Conservation (phyloP, 768 basidiomycete species). For the Psilocybe azurescens region DNA sequence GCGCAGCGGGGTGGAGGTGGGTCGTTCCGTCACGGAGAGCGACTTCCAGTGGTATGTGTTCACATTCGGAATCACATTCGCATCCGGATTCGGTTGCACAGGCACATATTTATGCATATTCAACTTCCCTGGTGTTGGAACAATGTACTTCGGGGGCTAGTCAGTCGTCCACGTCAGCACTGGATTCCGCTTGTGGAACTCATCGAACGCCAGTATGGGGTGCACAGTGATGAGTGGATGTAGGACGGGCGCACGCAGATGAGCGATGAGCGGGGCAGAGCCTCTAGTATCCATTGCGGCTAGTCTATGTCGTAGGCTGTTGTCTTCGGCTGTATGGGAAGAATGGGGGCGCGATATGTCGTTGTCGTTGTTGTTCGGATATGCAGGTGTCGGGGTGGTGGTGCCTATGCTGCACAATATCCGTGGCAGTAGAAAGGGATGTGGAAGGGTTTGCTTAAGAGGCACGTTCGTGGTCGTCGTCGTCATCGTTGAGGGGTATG, state of each 20-base stretch:
- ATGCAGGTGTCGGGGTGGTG: too few relatives aligned
- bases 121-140: not conserved
- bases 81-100: too few relatives aligned
- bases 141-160: not conserved
- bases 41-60: not conserved
- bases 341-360: not conserved
- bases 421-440: too few relatives aligned
- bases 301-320: constrained; percentile 3
- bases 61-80: too few relatives aligned
- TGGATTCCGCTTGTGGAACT: not conserved
- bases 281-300: constrained; percentile 2
- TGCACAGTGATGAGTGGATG: not conserved
- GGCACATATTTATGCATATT: not conserved
- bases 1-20: not conserved
- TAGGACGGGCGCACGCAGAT: not conserved
- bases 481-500: too few relatives aligned
- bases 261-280: not conserved
- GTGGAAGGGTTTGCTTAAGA: too few relatives aligned
- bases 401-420: too few relatives aligned
- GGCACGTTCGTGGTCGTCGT: too few relatives aligned
- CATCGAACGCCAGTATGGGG: not conserved
- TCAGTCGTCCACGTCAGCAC: not conserved
- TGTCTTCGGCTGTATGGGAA: not conserved
- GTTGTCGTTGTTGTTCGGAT: too few relatives aligned
- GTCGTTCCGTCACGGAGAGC: not conserved